Base-by-base conservation (phyloP, 2,329 filamentous ascomycete genomes). In the Golovinomyces cichoracearum region DNA sequence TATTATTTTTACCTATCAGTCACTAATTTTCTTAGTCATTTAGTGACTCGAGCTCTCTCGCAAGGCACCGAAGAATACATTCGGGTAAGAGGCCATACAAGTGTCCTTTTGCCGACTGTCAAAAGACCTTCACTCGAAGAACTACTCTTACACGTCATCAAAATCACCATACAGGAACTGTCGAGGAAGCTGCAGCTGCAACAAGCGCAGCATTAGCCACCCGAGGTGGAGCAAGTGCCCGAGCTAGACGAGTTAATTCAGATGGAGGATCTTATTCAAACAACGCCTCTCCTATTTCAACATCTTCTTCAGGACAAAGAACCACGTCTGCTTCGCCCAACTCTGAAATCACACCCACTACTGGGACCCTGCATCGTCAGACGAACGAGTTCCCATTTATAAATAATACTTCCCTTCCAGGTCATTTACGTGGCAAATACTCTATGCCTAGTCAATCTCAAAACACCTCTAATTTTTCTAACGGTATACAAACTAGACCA, bases 1-100 rank as follows among this genome's bases (percentile, higher is more conserved):
- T 53, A 49, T 56, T 45, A 50, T 46, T 22, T 10, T 21, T 4
- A 12, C 12, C 35, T n/a, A 17, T 4, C 33, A 5, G 3, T 51
- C 41, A 57, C 57, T 62, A 50, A 57, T 49, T 50, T 51, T 29
- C 57, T 29, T 59, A 93, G 86, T 84, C 84, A 10, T 98, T 98
- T 60, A 93, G 86, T 60, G 90, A 98, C 62, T 93, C 84, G 44
- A 93, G 84, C 59, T 95, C 88, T 17, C 69, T 98, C 21, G 90
- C 90, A 13, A 75, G 90, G 49, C 90, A 98, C 65, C 78, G 90
- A 51, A 77, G 90, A 54, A 95, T 94, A 52, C 90, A 98, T 62
- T 92, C 84, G 3, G 90, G 90, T 51, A 93, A 90, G 65, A 74
- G 90, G 46, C 90, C 90, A 1, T 98, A 95, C 69, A 93, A 93